Evolutionary conservation across 2,329 filamentous ascomycete species (phyloP).

Genomic region (Pestalotiopsis fici): DNA sequence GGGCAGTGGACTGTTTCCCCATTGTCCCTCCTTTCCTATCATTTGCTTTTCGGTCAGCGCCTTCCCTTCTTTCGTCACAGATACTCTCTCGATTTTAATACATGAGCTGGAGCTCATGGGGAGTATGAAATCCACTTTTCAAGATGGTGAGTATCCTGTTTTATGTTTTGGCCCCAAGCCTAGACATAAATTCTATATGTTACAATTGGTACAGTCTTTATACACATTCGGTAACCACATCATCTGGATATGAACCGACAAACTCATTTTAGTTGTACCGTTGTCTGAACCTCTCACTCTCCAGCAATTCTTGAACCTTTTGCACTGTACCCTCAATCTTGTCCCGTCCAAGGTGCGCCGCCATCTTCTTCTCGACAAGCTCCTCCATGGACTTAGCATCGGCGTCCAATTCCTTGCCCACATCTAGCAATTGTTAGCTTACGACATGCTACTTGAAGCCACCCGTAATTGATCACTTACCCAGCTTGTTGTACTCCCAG

Average conservation of each 20-base stretch:
- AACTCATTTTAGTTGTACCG: background rate
- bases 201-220: slow-evolving; percentile 15
- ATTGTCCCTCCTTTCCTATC: too few relatives aligned
- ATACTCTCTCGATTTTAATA: background rate
- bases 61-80: too few relatives aligned
- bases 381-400: slow-evolving; percentile 34
- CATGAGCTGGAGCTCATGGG: background rate
- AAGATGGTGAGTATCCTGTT: background rate
- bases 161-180: background rate
- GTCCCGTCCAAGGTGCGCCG: slow-evolving; percentile 54
- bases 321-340: slow-evolving; percentile 51
- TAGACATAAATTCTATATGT: background rate
- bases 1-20: too few relatives aligned
- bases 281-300: slow-evolving; percentile 47
- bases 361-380: slow-evolving; percentile 52
- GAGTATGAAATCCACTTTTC: background rate
- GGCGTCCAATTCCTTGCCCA: slow-evolving; percentile 50
- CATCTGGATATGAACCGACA: background rate
- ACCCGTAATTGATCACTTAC: slow-evolving; percentile 42
- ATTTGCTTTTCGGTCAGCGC: too few relatives aligned
- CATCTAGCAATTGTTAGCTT: slow-evolving; percentile 37
- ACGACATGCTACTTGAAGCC: background rate
- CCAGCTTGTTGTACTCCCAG: slow-evolving; percentile 80
- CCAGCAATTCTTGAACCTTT: slow-evolving; percentile 59
- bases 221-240: background rate